Base-by-base conservation (phyloP, 768 basidiomycete species). In the Amyloporia xantha region DNA sequence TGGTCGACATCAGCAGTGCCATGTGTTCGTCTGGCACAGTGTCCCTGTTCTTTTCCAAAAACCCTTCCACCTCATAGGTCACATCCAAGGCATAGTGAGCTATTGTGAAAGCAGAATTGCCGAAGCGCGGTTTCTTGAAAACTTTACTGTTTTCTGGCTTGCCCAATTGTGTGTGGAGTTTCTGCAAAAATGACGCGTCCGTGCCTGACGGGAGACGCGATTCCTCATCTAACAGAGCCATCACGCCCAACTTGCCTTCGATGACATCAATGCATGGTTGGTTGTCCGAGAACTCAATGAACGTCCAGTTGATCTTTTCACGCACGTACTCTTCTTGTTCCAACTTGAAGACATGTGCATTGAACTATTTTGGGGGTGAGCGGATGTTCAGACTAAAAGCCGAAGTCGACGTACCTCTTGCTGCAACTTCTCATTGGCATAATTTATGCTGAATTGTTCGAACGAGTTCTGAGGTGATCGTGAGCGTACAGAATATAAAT, bases 371-470 rank as follows among this genome's bases (percentile, higher is more conserved):
- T 6, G 30, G 15, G 17, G 36, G 23, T 46, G 23, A 37, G 30
- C 3, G 47, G 6, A 24, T 38, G 17, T 9, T 39, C 17, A 10
- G 9, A 39, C 15, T n/a, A n/a, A n/a, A 10, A 35, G 33, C n/a
- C n/a, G 9, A 26, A 28, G 23, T n/a, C 2, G n/a, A 51, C 73
- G 41, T 56, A 90, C 92, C 82, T 97, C 94, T 67, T 98, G 96
- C 59, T 99, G 96, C 40, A 98, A 68, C 68, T 94, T 93, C 66
- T 94, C 96, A 61, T 99, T 99, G 20, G 96, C 96, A 64, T 98
- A 99, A 64, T 99, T 99, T 73, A 99, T 99, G 67, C 94, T 97
- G 70, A 99, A 99, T 71, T 99, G 96, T 68, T 99, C 92, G 59
- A 95, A 89, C 2, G 85, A 88, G 59, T 90, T 88, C 85, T 88